phyloP scores from a whole-genome alignment of 2,329 filamentous ascomycete species.

The Penicillium polonicum region DNA sequence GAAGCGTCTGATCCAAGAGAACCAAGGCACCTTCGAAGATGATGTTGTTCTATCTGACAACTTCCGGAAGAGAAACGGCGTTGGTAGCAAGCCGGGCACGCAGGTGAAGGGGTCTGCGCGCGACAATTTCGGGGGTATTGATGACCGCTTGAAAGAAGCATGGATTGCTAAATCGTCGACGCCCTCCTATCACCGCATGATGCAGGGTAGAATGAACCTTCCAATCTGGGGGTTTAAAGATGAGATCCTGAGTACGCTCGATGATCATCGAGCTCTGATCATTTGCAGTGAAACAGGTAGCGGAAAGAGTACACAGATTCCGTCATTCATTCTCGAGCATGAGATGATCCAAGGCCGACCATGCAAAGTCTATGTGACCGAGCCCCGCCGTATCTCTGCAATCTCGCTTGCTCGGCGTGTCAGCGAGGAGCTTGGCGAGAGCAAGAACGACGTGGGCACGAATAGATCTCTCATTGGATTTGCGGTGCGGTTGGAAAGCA shows the following conservation, averaged over 20 bases:
- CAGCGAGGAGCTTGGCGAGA: conserved; percentile 90
- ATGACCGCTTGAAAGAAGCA: conserved; percentile 48
- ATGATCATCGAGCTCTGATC: conserved; percentile 80
- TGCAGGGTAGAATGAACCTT: conserved; percentile 71
- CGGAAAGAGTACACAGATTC: conserved; percentile 97
- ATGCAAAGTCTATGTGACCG: conserved; percentile 94
- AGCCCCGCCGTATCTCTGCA: conserved; percentile 91
- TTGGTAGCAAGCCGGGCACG: conserved; percentile 29
- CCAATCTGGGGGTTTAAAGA: conserved; percentile 86
- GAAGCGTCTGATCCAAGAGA: conserved; percentile 43
- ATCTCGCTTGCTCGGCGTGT: conserved; percentile 91
- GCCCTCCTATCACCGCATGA: conserved; percentile 71
- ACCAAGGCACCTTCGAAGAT: conserved; percentile 56
- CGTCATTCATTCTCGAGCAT: conserved; percentile 86
- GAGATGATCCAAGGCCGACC: conserved; percentile 74
- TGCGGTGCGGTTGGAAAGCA: conserved; percentile 88
- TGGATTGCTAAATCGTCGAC: conserved; percentile 55
- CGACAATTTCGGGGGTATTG: conserved; percentile 25
- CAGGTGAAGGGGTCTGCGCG: conserved; percentile 23
- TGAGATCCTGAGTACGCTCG: conserved; percentile 73
- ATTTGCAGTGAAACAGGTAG: conserved; percentile 95
- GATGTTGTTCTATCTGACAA: conserved; percentile 74
- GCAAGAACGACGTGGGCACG: conserved; percentile 76
- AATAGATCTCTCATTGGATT: conserved; percentile 84
- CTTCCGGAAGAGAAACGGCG: conserved; percentile 58